Conservation (phyloP, 164 flowering plant genomes). For the Hamamelis virginiana region DNA sequence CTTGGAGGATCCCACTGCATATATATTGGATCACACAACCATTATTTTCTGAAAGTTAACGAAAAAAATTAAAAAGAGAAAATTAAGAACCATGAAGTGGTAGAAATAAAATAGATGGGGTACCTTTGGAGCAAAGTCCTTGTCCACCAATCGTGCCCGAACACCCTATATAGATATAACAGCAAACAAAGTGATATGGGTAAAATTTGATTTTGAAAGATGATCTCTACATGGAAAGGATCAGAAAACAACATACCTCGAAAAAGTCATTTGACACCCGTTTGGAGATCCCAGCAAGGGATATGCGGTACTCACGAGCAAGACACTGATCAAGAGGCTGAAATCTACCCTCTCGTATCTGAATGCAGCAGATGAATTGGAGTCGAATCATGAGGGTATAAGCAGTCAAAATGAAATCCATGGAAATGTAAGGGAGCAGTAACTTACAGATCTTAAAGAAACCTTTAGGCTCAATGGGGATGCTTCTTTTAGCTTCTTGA, state of each 20-base stretch:
- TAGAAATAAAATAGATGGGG: background rate
- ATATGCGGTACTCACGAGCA: conserved; percentile 75
- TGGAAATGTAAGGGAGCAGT: background rate
- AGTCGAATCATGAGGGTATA: background rate
- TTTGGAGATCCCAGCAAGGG: conserved; percentile 58
- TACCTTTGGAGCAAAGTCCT: conserved; percentile 92
- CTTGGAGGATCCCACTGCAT: conserved; percentile 85
- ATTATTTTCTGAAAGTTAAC: background rate
- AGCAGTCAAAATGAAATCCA: background rate
- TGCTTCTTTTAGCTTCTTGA: conserved; percentile 68
- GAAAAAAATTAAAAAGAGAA: background rate
- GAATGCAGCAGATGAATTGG: conserved; percentile 7
- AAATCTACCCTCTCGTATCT: conserved; percentile 91
- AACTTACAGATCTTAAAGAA: conserved; percentile 75
- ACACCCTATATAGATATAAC: conserved; percentile 51
- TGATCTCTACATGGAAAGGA: background rate
- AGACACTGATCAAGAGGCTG: conserved; percentile 84
- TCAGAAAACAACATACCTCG: conserved; percentile 53
- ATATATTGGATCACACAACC: background rate
- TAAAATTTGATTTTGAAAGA: background rate
- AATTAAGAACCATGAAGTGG: background rate
- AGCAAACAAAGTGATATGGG: background rate
- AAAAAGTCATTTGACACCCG: conserved; percentile 62
- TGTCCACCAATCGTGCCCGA: conserved; percentile 80
- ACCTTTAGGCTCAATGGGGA: conserved; percentile 88